A percentile compares a stretch with the other conserved stretches of the same genome.
Evolutionary conservation across 257 asterid genomes (phyloP).

Genomic region (Solanum paucissectum): DNA sequence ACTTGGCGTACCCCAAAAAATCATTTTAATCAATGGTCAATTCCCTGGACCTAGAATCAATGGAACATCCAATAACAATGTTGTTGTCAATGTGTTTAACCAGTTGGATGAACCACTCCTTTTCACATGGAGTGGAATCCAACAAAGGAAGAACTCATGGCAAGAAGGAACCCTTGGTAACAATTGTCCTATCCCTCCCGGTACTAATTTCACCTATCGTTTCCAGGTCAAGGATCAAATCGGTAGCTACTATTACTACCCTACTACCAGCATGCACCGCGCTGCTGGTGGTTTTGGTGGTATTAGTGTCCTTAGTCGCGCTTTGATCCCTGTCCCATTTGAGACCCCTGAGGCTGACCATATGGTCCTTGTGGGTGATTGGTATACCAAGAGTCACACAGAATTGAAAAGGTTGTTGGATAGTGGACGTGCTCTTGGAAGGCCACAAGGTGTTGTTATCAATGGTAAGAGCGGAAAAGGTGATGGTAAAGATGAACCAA

Average conservation of each 20-base stretch:
- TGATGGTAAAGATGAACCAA: constrained; percentile 25
- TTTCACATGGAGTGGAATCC: constrained; percentile 50
- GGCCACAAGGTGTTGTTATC: constrained; percentile 35
- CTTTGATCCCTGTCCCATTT: constrained; percentile 50
- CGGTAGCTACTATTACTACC: constrained; percentile 49
- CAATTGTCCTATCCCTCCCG: constrained; percentile 47
- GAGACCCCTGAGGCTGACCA: constrained; percentile 37
- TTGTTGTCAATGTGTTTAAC: constrained; percentile 42
- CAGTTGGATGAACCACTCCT: constrained; percentile 49
- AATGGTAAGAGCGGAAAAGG: constrained; percentile 31
- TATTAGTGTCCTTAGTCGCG: constrained; percentile 30
- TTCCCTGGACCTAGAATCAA: constrained; percentile 56
- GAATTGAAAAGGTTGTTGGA: constrained; percentile 21
- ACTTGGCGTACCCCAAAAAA: constrained; percentile 29
- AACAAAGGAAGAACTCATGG: constrained; percentile 56
- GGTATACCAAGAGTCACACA: constrained; percentile 35
- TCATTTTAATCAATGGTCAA: constrained; percentile 36
- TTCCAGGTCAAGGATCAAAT: constrained; percentile 17
- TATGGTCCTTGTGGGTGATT: constrained; percentile 37
- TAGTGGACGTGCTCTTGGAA: constrained; percentile 22
- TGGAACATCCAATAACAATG: constrained; percentile 3
- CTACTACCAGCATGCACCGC: constrained; percentile 43
- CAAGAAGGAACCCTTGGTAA: constrained; percentile 36
- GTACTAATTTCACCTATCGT: constrained; percentile 27
- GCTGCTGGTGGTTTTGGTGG: constrained; percentile 53